Evolutionary conservation across 2,329 filamentous ascomycete genomes (phyloP).

Genomic region (Sporothrix pseudoabietina): DNA sequence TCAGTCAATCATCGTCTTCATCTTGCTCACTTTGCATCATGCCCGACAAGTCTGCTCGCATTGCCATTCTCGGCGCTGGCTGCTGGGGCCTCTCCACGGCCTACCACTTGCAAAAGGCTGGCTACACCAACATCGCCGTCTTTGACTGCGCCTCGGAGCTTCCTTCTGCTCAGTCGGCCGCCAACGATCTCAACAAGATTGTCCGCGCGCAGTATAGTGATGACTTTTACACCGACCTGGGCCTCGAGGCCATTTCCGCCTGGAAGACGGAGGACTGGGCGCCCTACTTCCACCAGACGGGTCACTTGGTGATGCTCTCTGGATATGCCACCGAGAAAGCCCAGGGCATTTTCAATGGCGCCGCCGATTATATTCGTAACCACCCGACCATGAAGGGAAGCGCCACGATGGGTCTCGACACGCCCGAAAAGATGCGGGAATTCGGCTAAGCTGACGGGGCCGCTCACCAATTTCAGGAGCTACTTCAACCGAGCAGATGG

Average conservation of each 20-base stretch:
- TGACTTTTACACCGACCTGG: constrained; percentile 56
- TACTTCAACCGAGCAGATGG: constrained; percentile 61
- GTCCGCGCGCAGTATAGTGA: constrained; percentile 62
- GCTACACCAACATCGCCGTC: constrained; percentile 26
- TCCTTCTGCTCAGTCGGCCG: constrained; percentile 46
- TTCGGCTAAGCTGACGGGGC: constrained; percentile 52
- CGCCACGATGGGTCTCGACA: neutral
- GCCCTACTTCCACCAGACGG: constrained; percentile 52
- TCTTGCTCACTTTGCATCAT: neutral
- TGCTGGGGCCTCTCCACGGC: constrained; percentile 19
- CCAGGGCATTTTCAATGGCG: neutral
- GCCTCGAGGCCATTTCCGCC: constrained; percentile 56
- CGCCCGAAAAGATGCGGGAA: constrained; percentile 46
- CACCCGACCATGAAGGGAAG: neutral
- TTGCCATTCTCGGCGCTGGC: constrained; percentile 10
- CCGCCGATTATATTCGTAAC: neutral
- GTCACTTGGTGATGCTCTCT: constrained; percentile 53
- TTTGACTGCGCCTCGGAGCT: constrained; percentile 14
- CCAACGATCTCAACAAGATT: constrained; percentile 64
- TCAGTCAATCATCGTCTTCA: neutral
- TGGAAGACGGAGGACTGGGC: constrained; percentile 57
- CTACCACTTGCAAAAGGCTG: constrained; percentile 14
- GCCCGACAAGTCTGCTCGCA: neutral
- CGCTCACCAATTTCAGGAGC: constrained; percentile 55
- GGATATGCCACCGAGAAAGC: constrained; percentile 39